Percentiles rank a stretch among this genome's conserved stretches.
Conservation (phyloP, 2,329 filamentous ascomycete species). For the Trichoderma sp. region DNA sequence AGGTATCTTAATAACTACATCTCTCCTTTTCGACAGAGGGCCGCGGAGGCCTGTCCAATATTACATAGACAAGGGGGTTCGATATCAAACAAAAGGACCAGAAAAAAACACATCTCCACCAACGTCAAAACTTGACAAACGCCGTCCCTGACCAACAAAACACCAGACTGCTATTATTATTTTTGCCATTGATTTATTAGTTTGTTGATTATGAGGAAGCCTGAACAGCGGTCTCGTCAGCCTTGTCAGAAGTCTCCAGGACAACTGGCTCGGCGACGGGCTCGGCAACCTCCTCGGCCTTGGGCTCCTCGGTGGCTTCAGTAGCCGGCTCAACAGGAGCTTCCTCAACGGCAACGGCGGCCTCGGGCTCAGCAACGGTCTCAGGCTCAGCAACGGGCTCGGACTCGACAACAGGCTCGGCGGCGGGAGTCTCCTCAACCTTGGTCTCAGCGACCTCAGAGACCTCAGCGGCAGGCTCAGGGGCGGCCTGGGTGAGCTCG, state of each 20-base stretch:
- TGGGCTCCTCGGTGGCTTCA: slow-evolving; percentile 13
- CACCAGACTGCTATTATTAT: slow-evolving; percentile 9
- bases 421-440: not conserved
- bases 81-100: slow-evolving; percentile 6
- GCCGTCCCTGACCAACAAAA: slow-evolving; percentile 6
- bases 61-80: slow-evolving; percentile 13
- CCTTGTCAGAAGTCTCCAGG: not conserved
- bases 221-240: not conserved
- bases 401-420: not conserved
- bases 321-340: not conserved
- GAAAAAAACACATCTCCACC: slow-evolving; percentile 4
- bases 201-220: not conserved
- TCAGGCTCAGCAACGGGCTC: not conserved
- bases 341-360: not conserved
- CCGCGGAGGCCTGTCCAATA: slow-evolving; percentile 5
- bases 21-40: slow-evolving; percentile 15
- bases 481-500: slow-evolving; percentile 11
- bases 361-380: not conserved
- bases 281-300: slow-evolving; percentile 21
- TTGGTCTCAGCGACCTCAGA: not conserved
- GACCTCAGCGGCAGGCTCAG: slow-evolving; percentile 8
- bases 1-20: slow-evolving; percentile 25
- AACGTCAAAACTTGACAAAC: slow-evolving; percentile 16
- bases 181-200: not conserved
- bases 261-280: not conserved